These are phyloP conservation scores for Groenewaldozyma sp. DNA, from an alignment of 1,139 yeast species.

Conservation along the genomic window DNA sequence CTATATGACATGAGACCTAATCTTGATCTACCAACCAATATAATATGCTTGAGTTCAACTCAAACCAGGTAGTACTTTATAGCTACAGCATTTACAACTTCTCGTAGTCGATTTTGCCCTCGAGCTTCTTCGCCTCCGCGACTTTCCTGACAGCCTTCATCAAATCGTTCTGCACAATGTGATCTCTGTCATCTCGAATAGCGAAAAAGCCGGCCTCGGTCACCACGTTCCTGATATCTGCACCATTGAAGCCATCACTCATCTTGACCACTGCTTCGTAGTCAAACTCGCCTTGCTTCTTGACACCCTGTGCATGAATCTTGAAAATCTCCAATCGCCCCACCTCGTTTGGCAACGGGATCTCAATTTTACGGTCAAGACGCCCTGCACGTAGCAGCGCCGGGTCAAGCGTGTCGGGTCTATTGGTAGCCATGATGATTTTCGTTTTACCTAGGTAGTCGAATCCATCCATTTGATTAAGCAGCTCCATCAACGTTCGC, in stretches of 20 bases:
- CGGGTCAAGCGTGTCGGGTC: conserved; percentile 99
- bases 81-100: conserved; percentile 43
- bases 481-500: conserved; percentile 94
- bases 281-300: conserved; percentile 93
- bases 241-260: conserved; percentile 99
- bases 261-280: conserved; percentile 94
- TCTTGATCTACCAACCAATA: too few species aligned
- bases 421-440: conserved; percentile 97
- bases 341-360: conserved; percentile 92
- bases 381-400: conserved; percentile 98
- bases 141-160: conserved; percentile 98
- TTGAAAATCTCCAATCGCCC: conserved; percentile 93
- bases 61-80: background rate
- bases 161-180: conserved; percentile 84
- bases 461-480: conserved; percentile 98
- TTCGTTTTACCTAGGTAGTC: conserved; percentile 96
- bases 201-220: conserved; percentile 99
- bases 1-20: too few species aligned
- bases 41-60: background rate
- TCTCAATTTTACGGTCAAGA: conserved; percentile 94
- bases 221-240: conserved; percentile 92
- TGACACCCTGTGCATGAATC: conserved; percentile 79
- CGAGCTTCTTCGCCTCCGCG: conserved; percentile 92
- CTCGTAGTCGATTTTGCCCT: conserved; percentile 91
- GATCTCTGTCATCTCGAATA: conserved; percentile 94